A percentile compares a stretch with the other conserved stretches of the same genome.
Evolutionary conservation across 805 yeast genomes (phyloP).

Genomic region (Saturnispora halmiae): DNA sequence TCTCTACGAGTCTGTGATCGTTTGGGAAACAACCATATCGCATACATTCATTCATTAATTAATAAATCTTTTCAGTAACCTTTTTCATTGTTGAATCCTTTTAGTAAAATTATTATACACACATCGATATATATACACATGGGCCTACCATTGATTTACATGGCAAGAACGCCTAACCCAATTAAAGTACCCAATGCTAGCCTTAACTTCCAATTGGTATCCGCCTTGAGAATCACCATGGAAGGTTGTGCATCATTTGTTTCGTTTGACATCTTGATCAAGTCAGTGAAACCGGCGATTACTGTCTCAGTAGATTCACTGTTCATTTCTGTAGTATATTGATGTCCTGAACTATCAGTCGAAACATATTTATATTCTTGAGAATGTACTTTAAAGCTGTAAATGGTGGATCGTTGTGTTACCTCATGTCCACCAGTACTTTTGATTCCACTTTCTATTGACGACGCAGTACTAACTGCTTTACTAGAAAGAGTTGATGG

Average conservation of each 20-base stretch:
- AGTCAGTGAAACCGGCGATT: constrained; percentile 16
- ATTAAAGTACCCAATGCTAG: constrained; percentile 17
- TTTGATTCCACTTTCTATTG: not conserved
- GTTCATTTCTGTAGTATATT: constrained; percentile 8
- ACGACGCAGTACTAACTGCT: not conserved
- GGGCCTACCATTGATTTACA: not conserved
- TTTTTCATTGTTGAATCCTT: no score
- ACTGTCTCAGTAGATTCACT: constrained; percentile 15
- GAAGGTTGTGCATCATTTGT: constrained; percentile 15
- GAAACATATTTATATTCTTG: not conserved
- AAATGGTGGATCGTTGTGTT: constrained; percentile 1
- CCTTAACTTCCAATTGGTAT: constrained; percentile 18
- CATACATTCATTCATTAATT: constrained; percentile 51
- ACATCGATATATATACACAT: no score
- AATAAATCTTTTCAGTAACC: no score
- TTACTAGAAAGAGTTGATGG: constrained; percentile 18
- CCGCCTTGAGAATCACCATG: not conserved
- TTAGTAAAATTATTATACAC: no score
- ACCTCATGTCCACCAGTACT: not conserved
- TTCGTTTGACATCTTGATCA: constrained; percentile 14
- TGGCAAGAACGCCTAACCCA: constrained; percentile 19
- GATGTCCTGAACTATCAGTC: constrained; percentile 5
- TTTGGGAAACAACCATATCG: constrained; percentile 99
- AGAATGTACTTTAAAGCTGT: constrained; percentile 1
- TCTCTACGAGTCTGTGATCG: constrained; percentile 80